A percentile compares a stretch with the other conserved stretches of the same genome.
Evolutionary conservation across 2,329 filamentous ascomycete species (phyloP).

Genomic region (Colletotrichum liaoningense): DNA sequence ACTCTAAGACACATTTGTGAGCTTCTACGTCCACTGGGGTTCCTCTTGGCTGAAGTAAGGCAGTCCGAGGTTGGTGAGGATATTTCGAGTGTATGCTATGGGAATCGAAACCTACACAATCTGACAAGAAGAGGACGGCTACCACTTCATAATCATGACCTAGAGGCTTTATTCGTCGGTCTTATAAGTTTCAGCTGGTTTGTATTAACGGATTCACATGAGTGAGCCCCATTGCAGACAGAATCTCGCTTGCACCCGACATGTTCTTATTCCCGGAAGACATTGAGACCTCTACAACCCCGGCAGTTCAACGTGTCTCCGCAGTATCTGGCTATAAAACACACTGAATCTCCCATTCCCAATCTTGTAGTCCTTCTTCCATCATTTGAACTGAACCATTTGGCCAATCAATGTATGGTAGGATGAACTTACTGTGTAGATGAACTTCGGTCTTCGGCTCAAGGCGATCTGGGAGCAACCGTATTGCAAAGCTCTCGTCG

Average conservation of each 20-base stretch:
- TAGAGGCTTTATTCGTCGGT: not conserved
- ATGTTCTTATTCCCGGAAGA: not conserved
- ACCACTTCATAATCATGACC: not conserved
- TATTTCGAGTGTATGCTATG: not conserved
- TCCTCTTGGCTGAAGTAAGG: not conserved
- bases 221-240: not conserved
- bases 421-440: no score
- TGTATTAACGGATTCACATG: not conserved
- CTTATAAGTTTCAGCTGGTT: not conserved
- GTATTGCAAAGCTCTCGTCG: no score
- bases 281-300: not conserved
- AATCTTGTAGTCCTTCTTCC: no score
- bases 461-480: no score
- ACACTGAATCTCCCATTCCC: no score
- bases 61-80: not conserved
- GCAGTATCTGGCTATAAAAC: no score
- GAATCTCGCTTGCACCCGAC: not conserved
- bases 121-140: rapidly evolving
- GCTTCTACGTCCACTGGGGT: not conserved
- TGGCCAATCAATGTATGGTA: no score
- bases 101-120: no score
- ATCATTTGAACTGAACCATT: no score
- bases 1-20: not conserved
- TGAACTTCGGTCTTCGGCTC: no score
- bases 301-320: not conserved